Evolutionary conservation across 2,329 filamentous ascomycete genomes (phyloP), one percentile per base, ranked within the genome.

Genomic region (Ophiocordyceps camponoti-floridani): DNA sequence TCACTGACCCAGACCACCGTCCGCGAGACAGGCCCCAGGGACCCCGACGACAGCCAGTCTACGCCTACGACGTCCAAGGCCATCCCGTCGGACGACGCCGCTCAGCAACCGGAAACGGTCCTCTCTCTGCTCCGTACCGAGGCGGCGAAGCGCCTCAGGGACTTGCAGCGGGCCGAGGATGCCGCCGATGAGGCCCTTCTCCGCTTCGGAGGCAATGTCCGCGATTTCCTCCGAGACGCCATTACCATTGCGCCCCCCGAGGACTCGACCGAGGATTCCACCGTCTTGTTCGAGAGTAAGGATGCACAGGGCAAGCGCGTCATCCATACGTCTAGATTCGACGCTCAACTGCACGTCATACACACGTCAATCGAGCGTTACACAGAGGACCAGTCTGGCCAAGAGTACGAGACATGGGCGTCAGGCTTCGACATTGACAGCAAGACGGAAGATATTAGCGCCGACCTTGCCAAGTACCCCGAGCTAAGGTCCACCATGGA

Each of bases 271-370:
- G 60, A 75, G 51, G 66, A 67, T n/a, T 69, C 59, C 52, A 69
- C 81, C 43, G 77, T 94, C 30, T 69, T 95, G 4, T 98, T 96
- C 55, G 91, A 96, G 66, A 94, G 85, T 57, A 94, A 89, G 60
- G 89, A 95, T 61, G 78, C 83, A 5, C 75, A 78, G 43, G 89
- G 88, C 26, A 95, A 91, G 69, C 75, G 91, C 45, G 86, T 96
- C 14, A 94, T 96, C 50, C 91, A 98, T 60, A 84, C 86, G 1
- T 94, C 87, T 44, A 75, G 91, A 48, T 89, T 95, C 58, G 91
- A 98, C 56, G 91, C 91, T 1, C 91, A 96, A 62, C 68, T 98
- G 49, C 89, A 98, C 58, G 87, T 94, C 31, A 88, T 98, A 47
- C 91, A 98, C 61, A 88, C 85, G 4, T 83, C 79, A 18, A 62